Percentiles rank a stretch among this genome's conserved stretches.
phyloP scores from a whole-genome alignment of 495 filamentous ascomycete genomes.

The Penicillium salamii region DNA sequence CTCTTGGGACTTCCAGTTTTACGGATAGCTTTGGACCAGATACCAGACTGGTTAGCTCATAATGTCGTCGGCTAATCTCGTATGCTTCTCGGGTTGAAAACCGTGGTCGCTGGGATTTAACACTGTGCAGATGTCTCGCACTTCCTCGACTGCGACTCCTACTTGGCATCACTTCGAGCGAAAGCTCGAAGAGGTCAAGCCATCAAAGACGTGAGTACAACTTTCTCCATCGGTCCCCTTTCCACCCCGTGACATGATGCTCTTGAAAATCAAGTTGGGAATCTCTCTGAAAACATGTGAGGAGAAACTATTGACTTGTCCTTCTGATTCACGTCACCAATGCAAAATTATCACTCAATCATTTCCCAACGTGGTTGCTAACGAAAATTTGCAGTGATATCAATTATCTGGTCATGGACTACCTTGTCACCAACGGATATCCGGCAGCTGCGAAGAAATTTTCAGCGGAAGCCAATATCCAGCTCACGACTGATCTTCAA shows the following conservation, averaged over 20 bases:
- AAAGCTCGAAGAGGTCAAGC: conserved; percentile 80
- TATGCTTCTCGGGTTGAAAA: conserved; percentile 41
- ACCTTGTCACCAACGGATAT: conserved; percentile 93
- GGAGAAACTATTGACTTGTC: conserved; percentile 82
- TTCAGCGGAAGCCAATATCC: conserved; percentile 86
- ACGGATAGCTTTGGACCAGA: conserved; percentile 19
- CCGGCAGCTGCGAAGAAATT: conserved; percentile 92
- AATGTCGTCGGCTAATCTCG: conserved; percentile 44
- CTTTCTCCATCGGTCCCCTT: conserved; percentile 8
- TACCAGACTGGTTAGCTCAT: conserved; percentile 8
- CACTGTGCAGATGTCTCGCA: conserved; percentile 58
- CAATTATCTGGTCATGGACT: conserved; percentile 94
- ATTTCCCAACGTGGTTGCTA: conserved; percentile 23
- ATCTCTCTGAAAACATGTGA: conserved; percentile 97
- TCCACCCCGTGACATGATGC: conserved; percentile 64
- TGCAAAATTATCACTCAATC: conserved; percentile 7
- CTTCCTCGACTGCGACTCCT: conserved; percentile 63
- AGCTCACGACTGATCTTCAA: conserved; percentile 63
- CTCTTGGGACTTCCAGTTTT: conserved; percentile 23
- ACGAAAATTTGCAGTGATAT: conserved; percentile 67
- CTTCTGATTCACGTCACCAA: conserved; percentile 49
- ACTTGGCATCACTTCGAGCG: conserved; percentile 70
- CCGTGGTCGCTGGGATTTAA: conserved; percentile 39
- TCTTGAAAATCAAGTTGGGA: conserved; percentile 90
- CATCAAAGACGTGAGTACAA: conserved; percentile 79